A percentile compares a stretch with the other conserved stretches of the same genome.
Evolutionary conservation across 2,329 filamentous ascomycete genomes (phyloP).

Genomic region (Penicillium crustosum): DNA sequence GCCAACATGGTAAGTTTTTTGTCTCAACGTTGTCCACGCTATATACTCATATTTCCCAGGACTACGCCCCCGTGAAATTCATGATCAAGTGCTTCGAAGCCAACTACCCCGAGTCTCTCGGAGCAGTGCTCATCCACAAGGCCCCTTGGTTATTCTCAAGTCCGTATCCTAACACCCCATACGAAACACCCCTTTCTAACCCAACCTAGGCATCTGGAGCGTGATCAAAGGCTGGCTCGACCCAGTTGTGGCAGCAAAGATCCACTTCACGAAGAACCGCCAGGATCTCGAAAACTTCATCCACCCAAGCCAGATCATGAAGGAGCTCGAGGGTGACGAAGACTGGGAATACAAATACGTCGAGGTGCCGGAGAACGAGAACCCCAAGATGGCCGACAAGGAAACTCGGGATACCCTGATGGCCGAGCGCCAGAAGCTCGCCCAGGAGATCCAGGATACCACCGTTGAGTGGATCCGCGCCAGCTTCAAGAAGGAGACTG

Average conservation of each 20-base stretch:
- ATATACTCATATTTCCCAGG: conserved; percentile 48
- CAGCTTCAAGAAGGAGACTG: conserved; percentile 45
- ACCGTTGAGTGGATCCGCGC: conserved; percentile 73
- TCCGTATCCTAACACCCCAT: conserved; percentile 37
- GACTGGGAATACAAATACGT: conserved; percentile 80
- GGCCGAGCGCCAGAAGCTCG: conserved; percentile 62
- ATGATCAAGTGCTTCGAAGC: conserved; percentile 99
- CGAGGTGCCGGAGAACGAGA: conserved; percentile 75
- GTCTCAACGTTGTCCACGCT: background rate
- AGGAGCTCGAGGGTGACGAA: conserved; percentile 83
- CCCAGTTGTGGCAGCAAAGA: conserved; percentile 89
- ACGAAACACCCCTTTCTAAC: background rate
- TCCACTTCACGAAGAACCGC: conserved; percentile 84
- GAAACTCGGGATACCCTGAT: conserved; percentile 64
- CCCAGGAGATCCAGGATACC: conserved; percentile 69
- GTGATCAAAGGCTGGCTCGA: conserved; percentile 96
- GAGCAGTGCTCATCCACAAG: conserved; percentile 89
- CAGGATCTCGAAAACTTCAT: conserved; percentile 79
- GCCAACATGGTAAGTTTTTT: conserved; percentile 77
- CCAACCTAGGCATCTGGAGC: conserved; percentile 75
- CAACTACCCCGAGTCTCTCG: conserved; percentile 93
- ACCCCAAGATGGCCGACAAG: conserved; percentile 69
- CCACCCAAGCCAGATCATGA: conserved; percentile 66
- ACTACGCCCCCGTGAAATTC: conserved; percentile 95
- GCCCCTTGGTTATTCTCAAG: conserved; percentile 96